These are phyloP conservation scores for Ajuga reptans DNA, from an alignment of 305 asterid genomes.

Conservation along the genomic window DNA sequence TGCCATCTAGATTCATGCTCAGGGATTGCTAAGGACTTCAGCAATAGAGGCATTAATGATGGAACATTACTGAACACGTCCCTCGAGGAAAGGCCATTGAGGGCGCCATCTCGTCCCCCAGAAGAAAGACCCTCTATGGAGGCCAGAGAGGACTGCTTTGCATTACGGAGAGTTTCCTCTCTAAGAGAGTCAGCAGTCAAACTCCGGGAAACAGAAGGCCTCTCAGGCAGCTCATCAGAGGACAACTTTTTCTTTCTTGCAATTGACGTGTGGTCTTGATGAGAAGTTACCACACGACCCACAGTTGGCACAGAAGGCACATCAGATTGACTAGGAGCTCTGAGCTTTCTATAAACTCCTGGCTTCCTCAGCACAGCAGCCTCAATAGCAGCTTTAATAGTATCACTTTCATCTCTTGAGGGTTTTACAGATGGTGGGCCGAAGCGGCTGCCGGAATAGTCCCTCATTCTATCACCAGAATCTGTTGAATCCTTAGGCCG, in stretches of 20 bases:
- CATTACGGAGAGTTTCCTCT: slow-evolving; percentile 30
- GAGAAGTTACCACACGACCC: slow-evolving; percentile 35
- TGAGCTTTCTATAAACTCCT: slow-evolving; percentile 50
- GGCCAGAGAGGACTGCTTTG: slow-evolving; percentile 32
- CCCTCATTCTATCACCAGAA: slow-evolving; percentile 48
- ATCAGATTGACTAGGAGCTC: slow-evolving; percentile 44
- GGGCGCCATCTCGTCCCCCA: slow-evolving; percentile 35
- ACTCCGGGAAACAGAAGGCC: slow-evolving; percentile 23
- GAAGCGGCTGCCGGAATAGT: slow-evolving; percentile 46
- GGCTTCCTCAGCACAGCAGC: slow-evolving; percentile 84
- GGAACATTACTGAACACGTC: slow-evolving; percentile 34
- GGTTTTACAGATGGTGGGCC: slow-evolving; percentile 43
- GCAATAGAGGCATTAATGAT: slow-evolving; percentile 30
- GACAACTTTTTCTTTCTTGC: slow-evolving; percentile 33
- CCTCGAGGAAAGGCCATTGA: slow-evolving; percentile 25
- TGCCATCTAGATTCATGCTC: slow-evolving; percentile 77
- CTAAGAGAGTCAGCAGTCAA: slow-evolving; percentile 34
- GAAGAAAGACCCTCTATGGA: slow-evolving; percentile 37
- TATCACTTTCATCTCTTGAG: slow-evolving; percentile 50
- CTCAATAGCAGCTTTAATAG: slow-evolving; percentile 78
- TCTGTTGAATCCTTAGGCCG: slow-evolving; percentile 39
- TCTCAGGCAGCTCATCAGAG: slow-evolving; percentile 40
- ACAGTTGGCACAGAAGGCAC: slow-evolving; percentile 35
- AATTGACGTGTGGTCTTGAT: slow-evolving; percentile 34
- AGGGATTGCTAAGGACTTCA: slow-evolving; percentile 53